Percentiles rank a stretch among this genome's conserved stretches.
Evolutionary conservation across 2,329 filamentous ascomycete species (phyloP).

Genomic region (Neopestalotiopsis sp.): DNA sequence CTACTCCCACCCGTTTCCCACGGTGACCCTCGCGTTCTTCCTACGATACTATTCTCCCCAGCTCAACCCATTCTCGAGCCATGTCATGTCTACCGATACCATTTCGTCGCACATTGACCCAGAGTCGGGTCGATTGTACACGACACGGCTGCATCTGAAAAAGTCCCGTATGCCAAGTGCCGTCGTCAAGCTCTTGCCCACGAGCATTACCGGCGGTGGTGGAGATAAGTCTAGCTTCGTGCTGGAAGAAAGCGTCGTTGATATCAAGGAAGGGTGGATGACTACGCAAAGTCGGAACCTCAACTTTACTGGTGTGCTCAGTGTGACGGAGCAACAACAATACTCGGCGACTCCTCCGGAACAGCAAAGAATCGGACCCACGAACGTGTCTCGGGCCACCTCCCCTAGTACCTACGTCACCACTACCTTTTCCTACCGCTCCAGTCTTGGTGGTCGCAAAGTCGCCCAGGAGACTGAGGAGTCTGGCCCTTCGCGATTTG

Average conservation of each 20-base stretch:
- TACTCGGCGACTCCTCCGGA: conserved; percentile 56
- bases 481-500: conserved; percentile 30
- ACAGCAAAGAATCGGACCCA: conserved; percentile 23
- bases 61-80: conserved; percentile 78
- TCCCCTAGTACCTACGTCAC: conserved; percentile 65
- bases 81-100: conserved; percentile 84
- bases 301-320: conserved; percentile 81
- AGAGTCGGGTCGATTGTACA: conserved; percentile 75
- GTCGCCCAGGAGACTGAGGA: conserved; percentile 44
- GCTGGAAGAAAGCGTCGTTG: conserved; percentile 78
- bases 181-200: conserved; percentile 76
- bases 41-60: conserved; percentile 77
- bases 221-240: conserved; percentile 79
- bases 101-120: conserved; percentile 77
- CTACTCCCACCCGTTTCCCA: conserved; percentile 82
- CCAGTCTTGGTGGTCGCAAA: conserved; percentile 72
- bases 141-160: conserved; percentile 81
- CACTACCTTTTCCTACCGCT: conserved; percentile 76
- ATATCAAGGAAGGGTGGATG: conserved; percentile 84
- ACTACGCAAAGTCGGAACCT: conserved; percentile 80
- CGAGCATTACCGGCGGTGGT: conserved; percentile 69
- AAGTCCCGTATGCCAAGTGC: conserved; percentile 77
- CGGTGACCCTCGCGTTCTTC: conserved; percentile 88
- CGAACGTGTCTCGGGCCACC: conserved; percentile 24
- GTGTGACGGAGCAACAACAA: conserved; percentile 76